Conservation (phyloP, 2,329 filamentous ascomycete genomes). For the Scopulariopsis brevicaulis region DNA sequence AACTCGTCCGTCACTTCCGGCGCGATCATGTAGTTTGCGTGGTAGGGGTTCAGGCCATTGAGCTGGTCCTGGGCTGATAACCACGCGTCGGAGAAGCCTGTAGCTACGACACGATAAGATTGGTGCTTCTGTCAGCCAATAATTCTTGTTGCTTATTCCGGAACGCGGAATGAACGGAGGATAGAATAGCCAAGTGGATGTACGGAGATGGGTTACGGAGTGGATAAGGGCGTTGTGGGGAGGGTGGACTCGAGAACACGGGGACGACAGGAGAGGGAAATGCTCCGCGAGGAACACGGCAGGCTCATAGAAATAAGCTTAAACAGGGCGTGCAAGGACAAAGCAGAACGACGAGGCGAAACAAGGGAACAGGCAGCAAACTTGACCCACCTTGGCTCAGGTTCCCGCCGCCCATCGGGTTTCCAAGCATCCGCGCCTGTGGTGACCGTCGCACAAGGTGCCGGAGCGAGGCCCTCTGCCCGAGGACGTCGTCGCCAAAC, state of each 20-base stretch:
- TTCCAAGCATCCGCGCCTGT: slow-evolving; percentile 49
- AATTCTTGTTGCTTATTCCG: neutral
- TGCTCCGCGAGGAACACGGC: neutral
- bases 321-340: neutral
- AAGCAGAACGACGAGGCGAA: slow-evolving; percentile 7
- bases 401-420: slow-evolving; percentile 27
- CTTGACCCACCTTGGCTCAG: slow-evolving; percentile 63
- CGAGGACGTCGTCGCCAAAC: slow-evolving; percentile 2
- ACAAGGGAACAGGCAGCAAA: slow-evolving; percentile 7
- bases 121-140: neutral
- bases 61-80: slow-evolving; percentile 69
- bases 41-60: slow-evolving; percentile 88
- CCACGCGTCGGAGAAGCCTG: slow-evolving; percentile 76
- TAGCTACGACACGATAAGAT: slow-evolving; percentile 22
- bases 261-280: neutral
- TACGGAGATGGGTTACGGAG: neutral
- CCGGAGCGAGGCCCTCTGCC: slow-evolving; percentile 1
- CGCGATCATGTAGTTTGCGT: slow-evolving; percentile 86
- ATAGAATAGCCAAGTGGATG: neutral
- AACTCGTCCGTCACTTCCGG: slow-evolving; percentile 95
- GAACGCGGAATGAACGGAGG: neutral
- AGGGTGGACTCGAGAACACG: neutral
- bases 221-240: neutral
- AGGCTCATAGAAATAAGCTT: neutral
- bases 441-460: slow-evolving; percentile 63